These are phyloP conservation scores for Botryosphaeria dothidea DNA, from an alignment of 2,329 filamentous ascomycete species.

Conservation along the genomic window DNA sequence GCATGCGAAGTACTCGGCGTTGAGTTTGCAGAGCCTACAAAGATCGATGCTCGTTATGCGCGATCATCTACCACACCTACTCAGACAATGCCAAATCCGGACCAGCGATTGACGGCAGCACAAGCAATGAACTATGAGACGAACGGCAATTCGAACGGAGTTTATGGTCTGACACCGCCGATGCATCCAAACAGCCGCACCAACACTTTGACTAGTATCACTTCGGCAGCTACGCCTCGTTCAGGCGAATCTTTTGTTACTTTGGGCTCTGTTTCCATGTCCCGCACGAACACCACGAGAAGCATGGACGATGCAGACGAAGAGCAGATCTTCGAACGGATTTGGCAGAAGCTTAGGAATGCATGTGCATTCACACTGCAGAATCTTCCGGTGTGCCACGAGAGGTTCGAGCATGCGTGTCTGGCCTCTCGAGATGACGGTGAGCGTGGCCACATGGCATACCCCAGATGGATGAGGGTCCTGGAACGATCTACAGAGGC, in stretches of 20 bases:
- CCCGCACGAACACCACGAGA: constrained; percentile 50
- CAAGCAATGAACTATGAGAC: constrained; percentile 20
- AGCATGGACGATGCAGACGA: constrained; percentile 70
- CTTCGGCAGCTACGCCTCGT: constrained; percentile 63
- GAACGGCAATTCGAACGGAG: constrained; percentile 41
- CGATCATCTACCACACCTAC: constrained; percentile 17
- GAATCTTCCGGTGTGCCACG: constrained; percentile 68
- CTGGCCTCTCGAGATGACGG: constrained; percentile 29
- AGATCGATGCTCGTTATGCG: constrained; percentile 1
- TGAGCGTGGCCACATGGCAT: constrained; percentile 35
- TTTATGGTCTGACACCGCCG: constrained; percentile 12
- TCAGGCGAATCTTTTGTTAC: constrained; percentile 80
- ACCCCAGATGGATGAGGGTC: constrained; percentile 54
- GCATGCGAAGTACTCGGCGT: constrained; percentile 55
- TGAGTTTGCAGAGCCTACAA: constrained; percentile 28
- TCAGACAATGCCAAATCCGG: constrained; percentile 15
- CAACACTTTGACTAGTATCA: constrained; percentile 53
- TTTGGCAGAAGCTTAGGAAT: constrained; percentile 73
- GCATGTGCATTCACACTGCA: constrained; percentile 74
- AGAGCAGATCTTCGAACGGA: constrained; percentile 77
- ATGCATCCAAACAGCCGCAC: constrained; percentile 51
- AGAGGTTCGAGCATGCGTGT: constrained; percentile 54
- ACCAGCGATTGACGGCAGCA: neutral
- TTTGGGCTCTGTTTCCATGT: constrained; percentile 45
- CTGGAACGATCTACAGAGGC: constrained; percentile 71